These are phyloP conservation scores for Neostapfia colusana DNA, from an alignment of 176 grass and related monocot genomes.

Conservation along the genomic window DNA sequence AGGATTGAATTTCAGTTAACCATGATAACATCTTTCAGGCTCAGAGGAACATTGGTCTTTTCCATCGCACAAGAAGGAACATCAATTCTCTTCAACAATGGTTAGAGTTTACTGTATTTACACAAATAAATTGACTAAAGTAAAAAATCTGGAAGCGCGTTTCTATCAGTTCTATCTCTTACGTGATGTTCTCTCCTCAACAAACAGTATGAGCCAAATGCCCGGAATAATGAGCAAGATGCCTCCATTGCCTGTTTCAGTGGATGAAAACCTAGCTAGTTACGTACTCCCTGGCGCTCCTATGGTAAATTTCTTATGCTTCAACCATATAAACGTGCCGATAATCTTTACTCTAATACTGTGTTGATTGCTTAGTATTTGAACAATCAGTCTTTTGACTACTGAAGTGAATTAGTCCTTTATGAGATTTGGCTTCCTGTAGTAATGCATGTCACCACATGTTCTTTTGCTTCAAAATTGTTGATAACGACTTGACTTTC, in stretches of 20 bases:
- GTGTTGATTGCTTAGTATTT: neutral
- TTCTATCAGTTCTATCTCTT: constrained; percentile 1
- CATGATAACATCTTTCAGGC: constrained; percentile 49
- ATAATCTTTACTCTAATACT: neutral
- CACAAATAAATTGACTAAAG: neutral
- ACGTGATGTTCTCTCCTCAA: constrained; percentile 2
- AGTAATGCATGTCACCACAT: neutral
- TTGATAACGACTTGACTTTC: neutral
- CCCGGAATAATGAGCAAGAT: constrained; percentile 91
- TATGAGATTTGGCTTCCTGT: neutral
- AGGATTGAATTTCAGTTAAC: constrained; percentile 31
- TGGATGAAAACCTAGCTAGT: constrained; percentile 64
- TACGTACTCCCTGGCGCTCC: constrained; percentile 47
- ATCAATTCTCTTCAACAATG: constrained; percentile 70
- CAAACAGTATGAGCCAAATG: constrained; percentile 82
- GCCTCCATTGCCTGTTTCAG: constrained; percentile 65
- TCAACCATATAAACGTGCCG: neutral
- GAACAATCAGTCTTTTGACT: no score
- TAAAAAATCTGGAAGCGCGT: neutral
- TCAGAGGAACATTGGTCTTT: constrained; percentile 68
- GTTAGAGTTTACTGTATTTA: constrained; percentile 35
- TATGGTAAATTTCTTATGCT: constrained; percentile 57
- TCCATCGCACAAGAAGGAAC: constrained; percentile 61
- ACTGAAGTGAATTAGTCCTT: neutral
- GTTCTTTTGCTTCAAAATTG: neutral